Base-by-base conservation (phyloP, 257 asterid species). In the Solanum infundibuliforme region DNA sequence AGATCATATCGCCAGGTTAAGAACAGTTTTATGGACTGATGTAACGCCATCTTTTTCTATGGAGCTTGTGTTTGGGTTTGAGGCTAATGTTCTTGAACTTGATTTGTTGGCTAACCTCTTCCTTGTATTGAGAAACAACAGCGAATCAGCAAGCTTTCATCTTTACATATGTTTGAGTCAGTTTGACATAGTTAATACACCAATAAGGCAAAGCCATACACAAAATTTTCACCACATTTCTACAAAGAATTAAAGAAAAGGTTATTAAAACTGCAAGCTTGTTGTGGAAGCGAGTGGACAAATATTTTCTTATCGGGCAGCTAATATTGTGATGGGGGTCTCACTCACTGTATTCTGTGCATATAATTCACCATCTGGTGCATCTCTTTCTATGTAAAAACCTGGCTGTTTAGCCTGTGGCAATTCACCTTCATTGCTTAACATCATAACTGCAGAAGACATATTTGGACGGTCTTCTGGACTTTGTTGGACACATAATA, bases 391-490 rank as follows among this genome's bases (percentile, higher is more conserved):
- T 11, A 48, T 62, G 84, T 88, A 90, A 76, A 87, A 92, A 8
- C 94, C 94, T 38, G 92, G 94, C 11, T 71, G 87, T 25, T 69
- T 82, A 38, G 91, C 31, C 31, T 79, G 85, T n/a, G 92, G 94
- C 86, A 92, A 60, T 25, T 3, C 82, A 43, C 87, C 87, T 7
- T 90, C 91, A 72, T 87, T 89, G 82, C 87, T 77, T n/a, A 92
- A 21, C 92, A 92, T 92, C 65, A 85, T 21, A 68, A 92, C 72
- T 14, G 62, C 92, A 27, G 87, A 87, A 21, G 92, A 84, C 92
- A 92, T 92, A 69, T 21, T 81, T 74, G 94, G 94, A 84, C 92
- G 90, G n/a, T 85, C 92, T 31, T 88, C 85, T 8, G 90, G 89
- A 60, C 86, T 39, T 60, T 88, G 86, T 77, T 92, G 94, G 35